Conservation (phyloP, 768 basidiomycete species). For the Suillus weaverae region DNA sequence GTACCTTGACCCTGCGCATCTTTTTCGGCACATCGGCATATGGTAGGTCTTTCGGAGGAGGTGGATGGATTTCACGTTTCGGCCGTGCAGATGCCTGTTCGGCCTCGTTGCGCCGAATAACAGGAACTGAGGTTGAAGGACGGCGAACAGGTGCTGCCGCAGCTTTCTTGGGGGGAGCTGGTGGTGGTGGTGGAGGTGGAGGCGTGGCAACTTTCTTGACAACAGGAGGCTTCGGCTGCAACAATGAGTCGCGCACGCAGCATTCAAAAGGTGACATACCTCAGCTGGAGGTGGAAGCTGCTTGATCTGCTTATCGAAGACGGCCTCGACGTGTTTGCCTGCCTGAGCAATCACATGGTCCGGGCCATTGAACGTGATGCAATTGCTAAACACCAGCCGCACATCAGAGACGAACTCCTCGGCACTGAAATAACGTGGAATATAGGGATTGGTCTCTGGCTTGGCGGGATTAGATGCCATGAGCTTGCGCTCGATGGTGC, state of each 20-base stretch:
- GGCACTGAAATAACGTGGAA: slow-evolving; percentile 74
- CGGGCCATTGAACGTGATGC: slow-evolving; percentile 88
- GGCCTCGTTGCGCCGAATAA: slow-evolving; percentile 76
- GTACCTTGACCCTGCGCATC: slow-evolving; percentile 56
- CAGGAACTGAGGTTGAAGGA: slow-evolving; percentile 77
- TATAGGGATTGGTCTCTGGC: slow-evolving; percentile 64
- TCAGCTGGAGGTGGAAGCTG: slow-evolving; percentile 77
- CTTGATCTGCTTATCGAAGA: slow-evolving; percentile 87
- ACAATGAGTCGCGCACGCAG: slow-evolving; percentile 16
- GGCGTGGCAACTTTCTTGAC: slow-evolving; percentile 42
- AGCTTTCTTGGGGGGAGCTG: slow-evolving; percentile 31
- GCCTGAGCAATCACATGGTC: slow-evolving; percentile 78
- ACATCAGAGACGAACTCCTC: slow-evolving; percentile 87
- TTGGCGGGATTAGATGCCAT: slow-evolving; percentile 75
- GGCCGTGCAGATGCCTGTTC: slow-evolving; percentile 66
- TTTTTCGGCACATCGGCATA: slow-evolving; percentile 80
- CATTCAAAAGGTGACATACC: slow-evolving; percentile 48
- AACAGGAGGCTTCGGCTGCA: slow-evolving; percentile 44
- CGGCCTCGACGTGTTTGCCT: slow-evolving; percentile 79
- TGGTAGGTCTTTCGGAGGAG: slow-evolving; percentile 85
- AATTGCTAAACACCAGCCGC: slow-evolving; percentile 85
- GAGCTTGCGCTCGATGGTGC: slow-evolving; percentile 89
- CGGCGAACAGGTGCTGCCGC: slow-evolving; percentile 55
- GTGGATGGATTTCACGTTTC: slow-evolving; percentile 97
- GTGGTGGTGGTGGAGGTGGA: slow-evolving; percentile 38